Evolutionary conservation across 768 basidiomycete genomes (phyloP).

Genomic region (Antrodiella citrinella): DNA sequence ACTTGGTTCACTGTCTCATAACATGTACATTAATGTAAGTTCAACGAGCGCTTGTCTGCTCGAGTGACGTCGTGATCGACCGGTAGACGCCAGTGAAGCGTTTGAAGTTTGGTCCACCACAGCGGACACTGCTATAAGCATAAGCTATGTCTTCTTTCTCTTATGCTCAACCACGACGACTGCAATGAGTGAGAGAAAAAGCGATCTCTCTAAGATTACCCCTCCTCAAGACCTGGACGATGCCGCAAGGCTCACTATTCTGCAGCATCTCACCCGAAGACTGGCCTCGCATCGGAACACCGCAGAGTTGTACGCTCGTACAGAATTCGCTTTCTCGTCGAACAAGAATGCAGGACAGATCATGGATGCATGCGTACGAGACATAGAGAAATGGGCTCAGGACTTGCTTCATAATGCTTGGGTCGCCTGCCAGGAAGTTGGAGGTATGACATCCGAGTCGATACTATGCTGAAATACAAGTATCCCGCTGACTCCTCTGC

Average conservation of each 20-base stretch:
- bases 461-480: background rate
- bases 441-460: conserved; percentile 22
- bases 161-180: background rate
- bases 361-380: conserved; percentile 25
- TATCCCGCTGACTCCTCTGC: background rate
- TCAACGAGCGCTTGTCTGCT: too few species aligned
- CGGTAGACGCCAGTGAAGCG: too few species aligned
- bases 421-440: conserved; percentile 35
- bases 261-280: conserved; percentile 34
- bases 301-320: conserved; percentile 28
- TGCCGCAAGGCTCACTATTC: conserved; percentile 28
- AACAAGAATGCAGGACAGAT: conserved; percentile 9
- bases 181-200: conserved; percentile 8
- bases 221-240: conserved; percentile 34
- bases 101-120: too few species aligned
- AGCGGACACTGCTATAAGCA: too few species aligned
- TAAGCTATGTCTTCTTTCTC: background rate
- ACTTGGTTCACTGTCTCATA: too few species aligned
- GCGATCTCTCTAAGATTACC: conserved; percentile 20
- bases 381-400: conserved; percentile 39
- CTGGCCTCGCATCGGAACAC: conserved; percentile 41
- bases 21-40: too few species aligned
- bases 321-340: conserved; percentile 26
- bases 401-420: conserved; percentile 34
- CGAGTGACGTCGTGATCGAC: background rate